Base-by-base conservation (phyloP, 306 rosid genomes). In the Quercus agrifolia region DNA sequence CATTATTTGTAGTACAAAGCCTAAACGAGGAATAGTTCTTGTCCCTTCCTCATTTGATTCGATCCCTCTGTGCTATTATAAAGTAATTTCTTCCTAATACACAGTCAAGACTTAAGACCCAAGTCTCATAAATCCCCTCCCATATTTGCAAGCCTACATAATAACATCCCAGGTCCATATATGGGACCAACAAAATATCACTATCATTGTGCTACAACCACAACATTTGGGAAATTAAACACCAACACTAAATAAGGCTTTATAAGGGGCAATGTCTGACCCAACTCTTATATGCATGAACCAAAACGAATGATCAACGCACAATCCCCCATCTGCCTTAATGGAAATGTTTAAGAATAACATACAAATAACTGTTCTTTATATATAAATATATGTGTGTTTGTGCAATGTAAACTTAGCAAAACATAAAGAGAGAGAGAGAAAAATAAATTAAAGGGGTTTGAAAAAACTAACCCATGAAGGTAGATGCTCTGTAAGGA, bases 391-490 rank as follows among this genome's bases (percentile, higher is more conserved):
- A 28, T 15, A 18, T 14, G 1, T 11, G n/a, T 27, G 70, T 28
- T 35, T 27, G 70, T 14, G 30, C 21, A 27, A 7, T 21, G 61
- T 0, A 18, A 28, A 9, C 56, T 57, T 5, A 71, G 11, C 13
- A 69, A 49, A 11, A 49, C 1, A 18, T 20, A 51, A 52, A 11
- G 4, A 7, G 46, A 9, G 28, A 18, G 2, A 52, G 2, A 51
- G 21, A 51, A 11, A 27, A 0, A 67, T 31, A 49, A 20, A 30
- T 5, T 58, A 20, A 58, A 31, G 66, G 54, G n/a, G 58, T 10
- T 12, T 13, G 44, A 13, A 21, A 12, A 31, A 21, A 78, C 92
- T 79, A 6, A 86, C 92, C 33, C 13, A 21, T 70, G 82, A 80
- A 82, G 78, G 63, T 28, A 14, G 83, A 80, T 31, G 56, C 79